phyloP scores from a whole-genome alignment of 176 grass and related monocot genomes.

The Echinochloa phyllopogon region DNA sequence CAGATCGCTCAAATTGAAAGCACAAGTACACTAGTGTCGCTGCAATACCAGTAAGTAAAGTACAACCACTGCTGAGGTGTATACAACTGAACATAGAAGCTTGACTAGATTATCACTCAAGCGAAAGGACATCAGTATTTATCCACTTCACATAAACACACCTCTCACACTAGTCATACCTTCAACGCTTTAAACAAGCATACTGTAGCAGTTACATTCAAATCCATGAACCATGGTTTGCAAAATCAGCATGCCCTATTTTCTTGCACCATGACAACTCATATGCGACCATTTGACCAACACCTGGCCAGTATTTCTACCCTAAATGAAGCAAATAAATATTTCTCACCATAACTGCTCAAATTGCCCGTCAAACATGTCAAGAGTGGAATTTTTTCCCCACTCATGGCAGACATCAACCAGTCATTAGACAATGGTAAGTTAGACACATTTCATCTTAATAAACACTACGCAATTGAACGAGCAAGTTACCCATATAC shows the following conservation, averaged over 20 bases:
- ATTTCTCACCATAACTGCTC: not conserved
- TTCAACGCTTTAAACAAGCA: not conserved
- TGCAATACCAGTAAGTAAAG: not conserved
- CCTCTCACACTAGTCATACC: not conserved
- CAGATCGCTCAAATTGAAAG: not conserved
- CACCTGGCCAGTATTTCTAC: not conserved
- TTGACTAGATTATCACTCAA: not conserved
- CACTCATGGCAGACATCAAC: constrained; percentile 19
- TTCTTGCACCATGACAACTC: not conserved
- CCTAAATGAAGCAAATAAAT: not conserved
- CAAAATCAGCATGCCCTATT: constrained; percentile 26
- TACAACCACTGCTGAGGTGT: not conserved
- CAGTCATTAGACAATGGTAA: constrained; percentile 18
- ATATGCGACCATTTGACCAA: not conserved
- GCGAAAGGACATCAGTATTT: not conserved
- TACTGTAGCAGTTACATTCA: not conserved
- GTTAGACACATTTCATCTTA: constrained; percentile 42
- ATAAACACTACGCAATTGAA: constrained; percentile 36
- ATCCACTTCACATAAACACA: not conserved
- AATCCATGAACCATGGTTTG: not conserved
- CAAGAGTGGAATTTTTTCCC: constrained; percentile 24
- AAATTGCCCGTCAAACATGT: constrained; percentile 13
- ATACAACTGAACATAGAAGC: not conserved
- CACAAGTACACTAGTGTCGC: not conserved
- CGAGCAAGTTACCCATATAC: constrained; percentile 44